Evolutionary conservation across 352 stramenopile genomes (phyloP).

Genomic region (Globisporangium echinulatum): DNA sequence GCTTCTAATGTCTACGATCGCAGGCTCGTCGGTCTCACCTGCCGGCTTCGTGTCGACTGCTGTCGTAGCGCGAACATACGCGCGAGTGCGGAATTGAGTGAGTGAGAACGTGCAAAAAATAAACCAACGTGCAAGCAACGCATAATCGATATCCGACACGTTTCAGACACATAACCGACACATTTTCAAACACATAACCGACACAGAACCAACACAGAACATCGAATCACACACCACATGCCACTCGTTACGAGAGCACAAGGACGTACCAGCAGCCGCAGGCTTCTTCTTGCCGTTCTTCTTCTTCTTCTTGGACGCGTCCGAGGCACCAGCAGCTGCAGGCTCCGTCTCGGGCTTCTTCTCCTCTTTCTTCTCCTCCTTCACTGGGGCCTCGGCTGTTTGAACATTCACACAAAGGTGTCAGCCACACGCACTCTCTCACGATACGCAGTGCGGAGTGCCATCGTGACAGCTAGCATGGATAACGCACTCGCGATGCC

Average conservation of each 20-base stretch:
- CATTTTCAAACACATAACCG: neutral
- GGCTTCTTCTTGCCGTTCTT: slow-evolving; percentile 57
- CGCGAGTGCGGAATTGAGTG: too few relatives aligned
- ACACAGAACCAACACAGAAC: neutral
- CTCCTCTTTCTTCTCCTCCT: slow-evolving; percentile 35
- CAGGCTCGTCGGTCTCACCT: slow-evolving; percentile 8
- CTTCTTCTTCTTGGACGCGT: slow-evolving; percentile 55
- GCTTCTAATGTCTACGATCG: slow-evolving; percentile 67
- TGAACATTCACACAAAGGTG: neutral
- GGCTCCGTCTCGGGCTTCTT: slow-evolving; percentile 28
- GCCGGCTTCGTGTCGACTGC: too few relatives aligned
- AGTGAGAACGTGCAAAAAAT: too few relatives aligned
- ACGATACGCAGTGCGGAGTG: too few relatives aligned
- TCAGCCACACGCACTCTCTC: neutral
- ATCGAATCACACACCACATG: neutral
- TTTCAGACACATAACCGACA: neutral
- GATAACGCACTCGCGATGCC: slow-evolving; percentile 38
- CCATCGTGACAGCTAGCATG: neutral
- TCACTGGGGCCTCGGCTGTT: slow-evolving; percentile 9
- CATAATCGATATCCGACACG: neutral
- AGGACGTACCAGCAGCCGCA: slow-evolving; percentile 9
- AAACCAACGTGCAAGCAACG: too few relatives aligned
- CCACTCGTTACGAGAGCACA: neutral
- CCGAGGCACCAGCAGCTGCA: slow-evolving; percentile 17
- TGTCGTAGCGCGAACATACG: too few relatives aligned